Evolutionary conservation across 768 basidiomycete species (phyloP), one percentile per base, ranked within the genome.

Genomic region (Trametes punicea): DNA sequence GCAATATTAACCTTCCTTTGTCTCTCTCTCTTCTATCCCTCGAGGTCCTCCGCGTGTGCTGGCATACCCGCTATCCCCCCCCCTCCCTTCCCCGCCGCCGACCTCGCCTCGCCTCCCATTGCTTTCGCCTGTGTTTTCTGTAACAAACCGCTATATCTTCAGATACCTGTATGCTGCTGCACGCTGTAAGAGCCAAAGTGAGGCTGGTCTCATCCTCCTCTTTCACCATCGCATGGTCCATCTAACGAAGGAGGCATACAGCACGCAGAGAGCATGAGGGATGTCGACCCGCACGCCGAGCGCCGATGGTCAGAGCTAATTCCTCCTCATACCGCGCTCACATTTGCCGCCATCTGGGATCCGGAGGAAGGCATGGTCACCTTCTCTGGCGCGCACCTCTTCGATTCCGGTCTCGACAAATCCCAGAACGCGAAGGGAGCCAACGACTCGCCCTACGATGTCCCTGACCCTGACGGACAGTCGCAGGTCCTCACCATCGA

Each of bases 311-410:
- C 82, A 13, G 77, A 82, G 26, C 68, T 83, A 42, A 71, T 82
- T 6, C 81, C 82, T 16, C 81, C 83, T 4, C 77, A 80, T 51
- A 70, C 78, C 25, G 81, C 76, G 2, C 70, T 84, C 57, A 81
- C 77, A 2, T 85, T 85, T 61, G 83, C 80, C 4, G 81, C 81
- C 6, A 65, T 84, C 29, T 85, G 79, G 79, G 81, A 83, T 56
- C 77, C 79, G 2, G 76, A 78, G 0, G 77, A 82, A 6, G 83
- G 81, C 30, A 74, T 83, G 60, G 73, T 84, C 56, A 76, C 77
- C 29, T 84, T 85, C 64, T 82, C 81, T 1, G 79, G 77, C 25
- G 74, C 79, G 25, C 68, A 72, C 46, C 74, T 83, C 31, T 68
- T 80, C 26, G 69, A 69, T 29, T 50, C 65, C 6, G 64, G 68